Evolutionary conservation across 2,329 filamentous ascomycete genomes (phyloP).

Genomic region (Aspergillus novoparasiticus): DNA sequence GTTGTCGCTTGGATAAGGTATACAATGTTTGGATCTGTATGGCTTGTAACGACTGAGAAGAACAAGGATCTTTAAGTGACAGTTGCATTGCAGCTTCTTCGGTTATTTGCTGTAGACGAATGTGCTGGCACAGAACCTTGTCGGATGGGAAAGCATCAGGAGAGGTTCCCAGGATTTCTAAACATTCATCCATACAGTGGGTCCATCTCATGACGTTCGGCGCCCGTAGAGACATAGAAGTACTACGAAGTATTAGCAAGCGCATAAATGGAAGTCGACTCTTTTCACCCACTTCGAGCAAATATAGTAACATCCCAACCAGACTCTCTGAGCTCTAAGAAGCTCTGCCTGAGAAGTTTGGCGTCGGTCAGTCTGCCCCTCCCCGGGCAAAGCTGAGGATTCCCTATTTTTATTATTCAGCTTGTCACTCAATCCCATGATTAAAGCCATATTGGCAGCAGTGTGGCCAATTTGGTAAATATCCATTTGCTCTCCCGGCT

Average conservation of each 20-base stretch:
- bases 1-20: neutral
- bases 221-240: slow-evolving; percentile 1
- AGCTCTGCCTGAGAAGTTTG: neutral
- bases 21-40: neutral
- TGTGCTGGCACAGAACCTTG: neutral
- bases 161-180: neutral
- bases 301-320: neutral
- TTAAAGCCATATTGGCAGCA: slow-evolving; percentile 10
- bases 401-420: neutral
- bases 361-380: neutral
- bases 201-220: slow-evolving; percentile 11
- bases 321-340: neutral
- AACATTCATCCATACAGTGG: slow-evolving; percentile 3
- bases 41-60: neutral
- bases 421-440: slow-evolving; percentile 7
- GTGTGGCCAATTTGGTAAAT: slow-evolving; percentile 11
- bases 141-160: neutral
- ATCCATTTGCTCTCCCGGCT: slow-evolving; percentile 12
- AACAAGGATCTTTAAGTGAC: neutral
- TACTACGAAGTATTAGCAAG: neutral
- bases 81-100: neutral
- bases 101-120: neutral
- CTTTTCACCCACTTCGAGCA: neutral
- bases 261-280: neutral
- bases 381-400: neutral